Base-by-base conservation (phyloP, 78 protist genomes). In the Dictyostelium purpureum region DNA sequence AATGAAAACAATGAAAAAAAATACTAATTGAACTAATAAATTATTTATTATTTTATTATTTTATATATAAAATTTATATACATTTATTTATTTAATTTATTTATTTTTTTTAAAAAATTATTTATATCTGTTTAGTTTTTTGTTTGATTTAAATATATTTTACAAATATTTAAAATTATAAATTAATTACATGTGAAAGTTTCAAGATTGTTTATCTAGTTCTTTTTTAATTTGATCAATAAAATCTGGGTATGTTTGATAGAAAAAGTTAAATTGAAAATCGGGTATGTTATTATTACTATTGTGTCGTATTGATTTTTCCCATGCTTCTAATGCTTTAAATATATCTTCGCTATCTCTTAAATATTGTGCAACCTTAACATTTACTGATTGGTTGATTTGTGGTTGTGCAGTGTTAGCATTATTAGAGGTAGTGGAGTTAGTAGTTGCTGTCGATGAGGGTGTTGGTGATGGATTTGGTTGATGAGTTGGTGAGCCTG, bases 141-240 rank as follows among this genome's bases (percentile, higher is more conserved):
- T 43, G 4, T 43, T 43, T 43, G 4, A 43, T 47, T 10, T 47
- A 47, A 14, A 14, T 16, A 47, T 47, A 0, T 47, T 10, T 47
- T 59, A 59, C 11, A 59, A n/a, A n/a, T n/a, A n/a, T n/a, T n/a
- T n/a, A n/a, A n/a, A n/a, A n/a, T n/a, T n/a, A n/a, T n/a, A n/a
- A n/a, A n/a, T n/a, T n/a, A n/a, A n/a, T n/a, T n/a, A n/a, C n/a
- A n/a, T n/a, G n/a, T n/a, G n/a, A n/a, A n/a, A n/a, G n/a, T n/a
- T 49, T 66, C 37, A 67, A 38, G 75, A 67, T 40, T 38, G 49
- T 52, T 66, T 80, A 19, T 80, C 89, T 16, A 21, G 49, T 67
- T 80, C 77, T 73, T 66, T 80, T 49, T 80, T 80, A 35, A 80
- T 47, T 18, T 19, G 21, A 67, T 80, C 89, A 14, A 80, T 80